A percentile compares a stretch with the other conserved stretches of the same genome.
These are phyloP conservation scores for Martiniozyma asiatica DNA, from an alignment of 1,139 yeast genomes.

Conservation along the genomic window DNA sequence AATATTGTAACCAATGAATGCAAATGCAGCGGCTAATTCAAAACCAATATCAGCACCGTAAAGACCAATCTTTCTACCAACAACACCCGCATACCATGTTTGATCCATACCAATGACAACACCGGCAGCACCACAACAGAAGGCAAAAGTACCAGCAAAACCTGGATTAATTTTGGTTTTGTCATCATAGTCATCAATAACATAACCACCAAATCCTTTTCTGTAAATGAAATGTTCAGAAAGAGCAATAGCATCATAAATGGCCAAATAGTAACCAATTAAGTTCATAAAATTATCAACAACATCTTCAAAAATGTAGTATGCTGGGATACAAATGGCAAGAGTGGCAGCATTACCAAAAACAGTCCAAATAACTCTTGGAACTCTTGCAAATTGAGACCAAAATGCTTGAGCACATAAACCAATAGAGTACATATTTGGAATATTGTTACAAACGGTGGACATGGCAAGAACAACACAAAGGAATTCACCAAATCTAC, in stretches of 20 bases:
- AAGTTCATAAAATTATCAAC: slow-evolving; percentile 82
- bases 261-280: slow-evolving; percentile 84
- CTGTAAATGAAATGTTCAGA: slow-evolving; percentile 75
- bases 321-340: slow-evolving; percentile 84
- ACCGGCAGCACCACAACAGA: slow-evolving; percentile 78
- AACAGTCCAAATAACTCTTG: slow-evolving; percentile 74
- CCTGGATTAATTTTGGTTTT: slow-evolving; percentile 57
- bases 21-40: slow-evolving; percentile 61
- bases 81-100: slow-evolving; percentile 67
- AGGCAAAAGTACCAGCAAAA: slow-evolving; percentile 62
- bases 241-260: slow-evolving; percentile 59
- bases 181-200: slow-evolving; percentile 44
- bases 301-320: slow-evolving; percentile 56
- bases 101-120: slow-evolving; percentile 80
- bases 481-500: slow-evolving; percentile 84
- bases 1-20: slow-evolving; percentile 50
- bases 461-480: slow-evolving; percentile 74
- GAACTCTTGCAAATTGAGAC: slow-evolving; percentile 58
- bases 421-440: slow-evolving; percentile 85
- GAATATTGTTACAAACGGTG: slow-evolving; percentile 81
- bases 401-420: slow-evolving; percentile 77
- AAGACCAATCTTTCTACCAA: slow-evolving; percentile 50
- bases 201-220: slow-evolving; percentile 48
- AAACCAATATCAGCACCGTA: slow-evolving; percentile 83
- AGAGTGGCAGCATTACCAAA: slow-evolving; percentile 64